Base-by-base conservation (phyloP, 116 monocot species). In the Posidonia oceanica region DNA sequence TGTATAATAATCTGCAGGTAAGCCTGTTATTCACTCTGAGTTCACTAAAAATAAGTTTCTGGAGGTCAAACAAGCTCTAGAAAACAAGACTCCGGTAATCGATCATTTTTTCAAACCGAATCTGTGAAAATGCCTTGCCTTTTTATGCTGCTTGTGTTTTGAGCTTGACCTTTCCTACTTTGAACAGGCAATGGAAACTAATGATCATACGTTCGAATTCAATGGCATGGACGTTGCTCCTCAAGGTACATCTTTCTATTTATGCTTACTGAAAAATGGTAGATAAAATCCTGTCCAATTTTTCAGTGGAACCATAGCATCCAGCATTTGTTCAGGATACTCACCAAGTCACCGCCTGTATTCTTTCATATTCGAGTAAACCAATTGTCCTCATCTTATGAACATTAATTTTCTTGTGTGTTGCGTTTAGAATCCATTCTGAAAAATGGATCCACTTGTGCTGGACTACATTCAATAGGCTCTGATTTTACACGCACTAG, bases 401-500 rank as follows among this genome's bases (percentile, higher is more conserved):
- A 48, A 48, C 12, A 48, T 48, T 8, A 48, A 48, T 48, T 48
- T 7, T 48, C 11, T 1, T 48, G 7, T 7, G 11, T 48, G 7
- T 48, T 48, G 48, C 17, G 61, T 29, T 66, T 62, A 84, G 91
- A 60, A n/a, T n/a, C n/a, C n/a, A n/a, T n/a, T 56, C 72, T 65
- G 61, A 80, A 66, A 67, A 85, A 91, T 59, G 87, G 69, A 17
- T 98, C 93, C 4, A 92, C 97, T 12, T 86, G 75, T 38, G 97
- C 84, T 17, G 80, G 69, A 18, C 80, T 98, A 60, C 85, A 98
- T 72, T 98, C 97, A 53, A 80, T 98, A 52, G 97, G 97, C 23
- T 98, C 92, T 66, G 97, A 98, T 70, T 71, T 87, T n/a, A 98
- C 97, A 36, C 87, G 89, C 59, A 98, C 97, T 41, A 69, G 67